Evolutionary conservation across 257 asterid genomes (phyloP), one percentile per base, ranked within the genome.

Genomic region (Ocimum tenuiflorum): DNA sequence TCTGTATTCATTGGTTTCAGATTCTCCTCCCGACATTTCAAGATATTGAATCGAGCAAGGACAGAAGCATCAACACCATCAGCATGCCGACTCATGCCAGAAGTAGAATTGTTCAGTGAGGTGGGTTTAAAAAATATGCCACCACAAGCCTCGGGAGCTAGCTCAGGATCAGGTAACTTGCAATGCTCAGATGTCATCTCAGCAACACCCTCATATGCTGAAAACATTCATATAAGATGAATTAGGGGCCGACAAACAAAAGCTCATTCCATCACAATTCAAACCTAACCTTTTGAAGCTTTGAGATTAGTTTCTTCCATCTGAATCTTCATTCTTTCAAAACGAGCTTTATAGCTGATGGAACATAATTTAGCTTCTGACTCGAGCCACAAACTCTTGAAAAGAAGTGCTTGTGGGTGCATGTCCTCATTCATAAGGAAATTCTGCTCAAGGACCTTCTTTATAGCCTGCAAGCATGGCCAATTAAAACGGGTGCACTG

Each of bases 311-410:
- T 36, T 66, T 73, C 77, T 63, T 79, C 91, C 88, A 94, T 82
- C 72, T 77, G 87, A 74, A 67, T 70, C 85, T 75, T 90, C 91
- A 83, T 82, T 47, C 78, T 80, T 67, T 88, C 86, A 73, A 86
- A 90, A 35, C 91, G 95, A 71, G 97, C 86, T 81, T 76, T 84
- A 64, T 82, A 90, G 66, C 83, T 83, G 62, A 86, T 61, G 68
- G 97, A 80, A 75, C 96, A 94, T 45, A 94, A 68, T 75, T 82
- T 83, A 57, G 97, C 97, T 77, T 94, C 99, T 0, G 99, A 90
- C 65, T 94, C 95, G 3, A 90, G 95, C 99, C 99, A 94, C 77
- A 90, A 68, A 77, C 56, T 90, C 81, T 88, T 90, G 77, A 83
- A 94, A 18, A 90, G 78, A 60, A 73, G 84, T 67, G 94, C 82